Evolutionary conservation across 345 rosid species (phyloP).

Genomic region (Dimocarpus longan): DNA sequence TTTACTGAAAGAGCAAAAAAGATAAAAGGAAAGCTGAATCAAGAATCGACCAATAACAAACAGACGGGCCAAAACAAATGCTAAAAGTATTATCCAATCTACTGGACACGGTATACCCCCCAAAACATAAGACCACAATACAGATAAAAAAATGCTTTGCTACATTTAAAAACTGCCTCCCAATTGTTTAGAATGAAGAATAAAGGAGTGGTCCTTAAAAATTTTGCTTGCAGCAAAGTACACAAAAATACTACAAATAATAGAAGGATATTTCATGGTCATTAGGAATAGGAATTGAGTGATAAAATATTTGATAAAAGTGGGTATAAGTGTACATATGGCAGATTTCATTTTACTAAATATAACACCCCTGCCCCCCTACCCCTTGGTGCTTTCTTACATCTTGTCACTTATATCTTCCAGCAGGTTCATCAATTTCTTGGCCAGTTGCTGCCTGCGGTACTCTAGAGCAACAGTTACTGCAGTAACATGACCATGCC

Average conservation of each 20-base stretch:
- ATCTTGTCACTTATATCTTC: slow-evolving; percentile 89
- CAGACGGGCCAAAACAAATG: neutral
- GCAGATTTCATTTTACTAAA: neutral
- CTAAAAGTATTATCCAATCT: neutral
- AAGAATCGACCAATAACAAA: neutral
- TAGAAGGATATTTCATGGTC: neutral
- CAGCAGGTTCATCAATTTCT: slow-evolving; percentile 84
- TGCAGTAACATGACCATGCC: slow-evolving; percentile 99
- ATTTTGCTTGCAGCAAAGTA: neutral
- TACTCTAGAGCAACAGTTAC: slow-evolving; percentile 90
- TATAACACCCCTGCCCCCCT: neutral
- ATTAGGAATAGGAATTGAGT: neutral
- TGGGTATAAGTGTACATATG: neutral
- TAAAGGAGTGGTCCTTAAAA: neutral
- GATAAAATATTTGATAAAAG: neutral
- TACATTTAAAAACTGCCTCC: neutral
- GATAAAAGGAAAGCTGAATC: neutral
- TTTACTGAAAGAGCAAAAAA: neutral
- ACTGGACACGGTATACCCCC: neutral
- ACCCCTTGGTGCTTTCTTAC: slow-evolving; percentile 38
- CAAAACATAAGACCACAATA: neutral
- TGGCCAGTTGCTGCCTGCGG: slow-evolving; percentile 88
- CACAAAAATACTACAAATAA: neutral
- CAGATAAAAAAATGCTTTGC: neutral
- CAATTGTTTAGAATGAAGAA: neutral